A percentile compares a stretch with the other conserved stretches of the same genome.
Evolutionary conservation across 495 filamentous ascomycete species (phyloP).

Genomic region (Trichoderma asperelloides): DNA sequence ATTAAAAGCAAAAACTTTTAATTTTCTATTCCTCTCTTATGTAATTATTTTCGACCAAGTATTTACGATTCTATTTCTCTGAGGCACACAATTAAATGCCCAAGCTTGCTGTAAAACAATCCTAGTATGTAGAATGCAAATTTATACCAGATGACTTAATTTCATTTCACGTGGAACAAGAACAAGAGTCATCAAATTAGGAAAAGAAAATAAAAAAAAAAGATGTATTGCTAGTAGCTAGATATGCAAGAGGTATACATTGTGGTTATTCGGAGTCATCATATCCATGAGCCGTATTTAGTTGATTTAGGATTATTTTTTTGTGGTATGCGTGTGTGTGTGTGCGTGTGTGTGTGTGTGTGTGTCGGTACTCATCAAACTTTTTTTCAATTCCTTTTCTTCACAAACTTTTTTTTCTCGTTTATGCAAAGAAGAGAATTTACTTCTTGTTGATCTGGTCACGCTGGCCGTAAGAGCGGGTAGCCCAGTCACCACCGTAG

Average conservation of each 20-base stretch:
- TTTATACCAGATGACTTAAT: no score
- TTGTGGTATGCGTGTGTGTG: no score
- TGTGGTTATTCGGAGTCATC: background rate
- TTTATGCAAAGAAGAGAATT: background rate
- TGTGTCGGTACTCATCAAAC: background rate
- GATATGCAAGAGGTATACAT: background rate
- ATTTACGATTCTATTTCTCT: no score
- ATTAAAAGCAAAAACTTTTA: no score
- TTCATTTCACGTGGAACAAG: no score
- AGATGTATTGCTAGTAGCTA: background rate
- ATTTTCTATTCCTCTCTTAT: no score
- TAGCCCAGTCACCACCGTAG: conserved; percentile 84
- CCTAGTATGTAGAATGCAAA: no score
- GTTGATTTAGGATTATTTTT: background rate
- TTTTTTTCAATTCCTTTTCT: background rate
- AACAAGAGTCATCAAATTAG: background rate
- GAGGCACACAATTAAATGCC: no score
- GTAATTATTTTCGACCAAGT: no score
- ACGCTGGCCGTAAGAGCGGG: conserved; percentile 87
- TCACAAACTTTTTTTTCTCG: no score
- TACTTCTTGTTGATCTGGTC: conserved; percentile 28
- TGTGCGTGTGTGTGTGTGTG: background rate
- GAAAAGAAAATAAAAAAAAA: background rate
- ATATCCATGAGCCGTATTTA: background rate
- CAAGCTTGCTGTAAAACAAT: no score